Percentiles rank a stretch among this genome's conserved stretches.
Conservation (phyloP, 257 asterid genomes). For the Verbena officinalis region DNA sequence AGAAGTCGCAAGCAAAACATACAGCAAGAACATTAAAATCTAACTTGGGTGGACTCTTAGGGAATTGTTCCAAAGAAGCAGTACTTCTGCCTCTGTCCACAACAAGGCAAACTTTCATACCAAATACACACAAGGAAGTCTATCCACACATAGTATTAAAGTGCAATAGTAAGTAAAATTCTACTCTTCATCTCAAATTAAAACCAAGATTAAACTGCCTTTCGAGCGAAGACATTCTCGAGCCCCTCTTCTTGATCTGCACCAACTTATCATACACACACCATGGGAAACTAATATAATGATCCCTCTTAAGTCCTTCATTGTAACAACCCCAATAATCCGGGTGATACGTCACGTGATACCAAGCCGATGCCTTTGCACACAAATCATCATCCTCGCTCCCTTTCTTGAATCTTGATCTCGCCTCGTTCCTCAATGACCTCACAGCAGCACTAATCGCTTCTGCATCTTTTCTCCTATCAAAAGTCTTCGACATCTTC, state of each 20-base stretch:
- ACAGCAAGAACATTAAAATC: too few species aligned
- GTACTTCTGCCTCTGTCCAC: too few species aligned
- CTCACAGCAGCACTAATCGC: slow-evolving; percentile 67
- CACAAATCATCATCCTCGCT: slow-evolving; percentile 46
- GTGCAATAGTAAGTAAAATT: neutral
- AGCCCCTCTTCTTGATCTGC: slow-evolving; percentile 54
- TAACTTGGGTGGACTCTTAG: too few species aligned
- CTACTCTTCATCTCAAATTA: slow-evolving; percentile 29
- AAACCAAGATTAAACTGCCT: slow-evolving; percentile 23
- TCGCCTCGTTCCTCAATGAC: slow-evolving; percentile 74
- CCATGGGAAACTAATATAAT: slow-evolving; percentile 86
- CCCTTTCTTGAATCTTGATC: slow-evolving; percentile 68
- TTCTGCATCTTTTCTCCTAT: slow-evolving; percentile 77
- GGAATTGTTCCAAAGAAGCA: too few species aligned
- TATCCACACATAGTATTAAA: neutral
- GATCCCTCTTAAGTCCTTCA: slow-evolving; percentile 60
- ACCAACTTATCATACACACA: slow-evolving; percentile 74
- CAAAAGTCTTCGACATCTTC: slow-evolving; percentile 71
- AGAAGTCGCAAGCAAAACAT: too few species aligned
- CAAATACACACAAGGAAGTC: neutral
- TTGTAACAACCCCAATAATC: slow-evolving; percentile 68
- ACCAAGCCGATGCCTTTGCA: slow-evolving; percentile 92
- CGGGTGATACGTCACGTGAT: slow-evolving; percentile 75
- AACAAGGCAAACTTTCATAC: too few species aligned
- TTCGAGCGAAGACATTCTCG: slow-evolving; percentile 35